Evolutionary conservation across 2,329 filamentous ascomycete genomes (phyloP), one percentile per base, ranked within the genome.

Genomic region (Aaosphaeria pasadenensis): DNA sequence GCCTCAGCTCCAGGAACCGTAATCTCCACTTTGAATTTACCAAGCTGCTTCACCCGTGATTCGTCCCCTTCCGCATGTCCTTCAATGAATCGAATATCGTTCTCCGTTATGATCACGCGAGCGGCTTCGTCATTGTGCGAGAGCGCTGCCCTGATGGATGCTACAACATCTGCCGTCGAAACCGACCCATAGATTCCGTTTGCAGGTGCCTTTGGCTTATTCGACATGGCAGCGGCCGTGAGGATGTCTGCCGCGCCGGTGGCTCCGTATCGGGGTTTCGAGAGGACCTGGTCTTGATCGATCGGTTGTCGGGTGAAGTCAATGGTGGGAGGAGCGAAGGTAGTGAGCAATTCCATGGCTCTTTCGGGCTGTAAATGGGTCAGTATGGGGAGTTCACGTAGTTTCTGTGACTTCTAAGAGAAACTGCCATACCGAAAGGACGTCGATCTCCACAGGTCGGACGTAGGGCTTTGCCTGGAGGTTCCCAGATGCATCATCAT

Each of bases 111-210:
- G 13, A 76, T 70, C 3, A 83, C 73, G 13, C 74, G 70, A 31
- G 72, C 69, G 30, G 77, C 78, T 62, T 81, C 75, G 46, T 77
- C 73, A 54, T 80, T 77, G 48, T 74, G 72, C 33, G 73, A 74
- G 53, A 82, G 65, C 28, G 75, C 70, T 39, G 71, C 71, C 49
- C 72, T 75, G 47, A 83, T 71, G 28, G 72, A 75, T 11, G 68
- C 61, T 6, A 71, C 73, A 46, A 84, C 70, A 58, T 84, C 80
- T 28, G 69, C 63, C 6, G 74, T 75, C n/a, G 77, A 77, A 4
- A 84, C 78, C 3, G 77, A 79, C 29, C 80, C 80, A 54, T 79
- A 77, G 43, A 79, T 81, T 11, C 69, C 67, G 17, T 65, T 62
- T 24, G 49, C 46, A 4, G 46, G 44, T 11, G 54, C 47, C 49